Base-by-base conservation (phyloP, 2,329 filamentous ascomycete species). In the Xylaria multiplex region DNA sequence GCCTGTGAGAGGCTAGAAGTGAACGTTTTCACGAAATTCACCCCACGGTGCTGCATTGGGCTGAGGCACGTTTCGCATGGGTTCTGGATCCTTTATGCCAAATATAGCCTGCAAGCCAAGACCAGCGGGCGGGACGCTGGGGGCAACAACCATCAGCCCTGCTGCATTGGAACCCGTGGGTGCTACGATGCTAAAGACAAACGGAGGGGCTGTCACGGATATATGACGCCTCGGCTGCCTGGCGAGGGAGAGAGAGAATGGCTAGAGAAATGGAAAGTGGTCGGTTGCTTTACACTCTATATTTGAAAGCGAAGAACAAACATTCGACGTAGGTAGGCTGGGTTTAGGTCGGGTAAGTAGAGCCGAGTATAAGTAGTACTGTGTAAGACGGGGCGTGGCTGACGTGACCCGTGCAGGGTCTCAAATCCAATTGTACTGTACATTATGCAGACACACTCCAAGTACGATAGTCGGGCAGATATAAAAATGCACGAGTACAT, bases 1-100 rank as follows among this genome's bases (percentile, higher is more conserved):
- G 37, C 24, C 14, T 24, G 37, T 32, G 37, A 43, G 37, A 30
- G 27, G 22, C 35, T 16, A 19, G 49, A 43, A 5, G 7, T 42
- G 32, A 14, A 40, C 24, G 2, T 50, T 42, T 27, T 27, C 27
- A 27, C 27, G 27, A 27, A 27, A 27, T 27, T 43, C 30, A 46
- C 60, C 60, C 60, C 50, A 49, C 46, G n/a, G n/a, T 60, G 46
- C 14, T 55, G 45, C 37, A 27, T 37, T 52, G 59, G 52, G 59
- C 48, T 59, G 59, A 59, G 32, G 53, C 53, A 58, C n/a, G 63
- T 58, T 55, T 62, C 59, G 42, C 48, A 64, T 52, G 55, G 65
- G 65, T 49, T 57, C 45, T 55, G 40, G 60, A 66, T 64, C 60
- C 64, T 60, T 50, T 30, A 42, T 53, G 60, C 65, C 65, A 67